A percentile compares a stretch with the other conserved stretches of the same genome.
phyloP scores from a whole-genome alignment of 148 eudicot species.

The Diospyros kaki region DNA sequence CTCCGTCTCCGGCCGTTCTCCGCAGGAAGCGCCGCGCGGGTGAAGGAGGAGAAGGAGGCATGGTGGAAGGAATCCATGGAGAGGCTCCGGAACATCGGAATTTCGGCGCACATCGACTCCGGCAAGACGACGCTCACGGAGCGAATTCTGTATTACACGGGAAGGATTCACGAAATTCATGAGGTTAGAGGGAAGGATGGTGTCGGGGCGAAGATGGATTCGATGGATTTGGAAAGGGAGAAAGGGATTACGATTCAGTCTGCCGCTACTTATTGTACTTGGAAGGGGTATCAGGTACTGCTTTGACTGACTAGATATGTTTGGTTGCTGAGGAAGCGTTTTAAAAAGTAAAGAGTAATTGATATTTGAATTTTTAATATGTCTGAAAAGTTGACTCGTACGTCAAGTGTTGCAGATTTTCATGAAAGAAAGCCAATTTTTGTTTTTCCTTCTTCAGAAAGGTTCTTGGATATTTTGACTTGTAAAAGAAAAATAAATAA shows the following conservation, averaged over 20 bases:
- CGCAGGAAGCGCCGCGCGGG: constrained; percentile 57
- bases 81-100: constrained; percentile 78
- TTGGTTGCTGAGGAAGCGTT: not conserved
- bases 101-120: constrained; percentile 95
- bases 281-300: constrained; percentile 78
- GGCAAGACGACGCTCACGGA: constrained; percentile 96
- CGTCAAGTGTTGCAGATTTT: too few relatives aligned
- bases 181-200: constrained; percentile 93
- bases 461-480: too few relatives aligned
- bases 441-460: too few relatives aligned
- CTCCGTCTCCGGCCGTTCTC: constrained; percentile 56
- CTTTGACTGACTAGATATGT: not conserved
- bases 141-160: constrained; percentile 78
- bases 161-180: constrained; percentile 88
- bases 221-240: constrained; percentile 97
- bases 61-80: constrained; percentile 75
- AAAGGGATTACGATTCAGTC: constrained; percentile 96
- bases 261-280: constrained; percentile 92
- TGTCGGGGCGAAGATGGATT: constrained; percentile 95
- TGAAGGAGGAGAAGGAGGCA: constrained; percentile 53
- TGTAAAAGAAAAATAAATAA: not conserved
- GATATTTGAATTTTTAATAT: too few relatives aligned
- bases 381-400: too few relatives aligned
- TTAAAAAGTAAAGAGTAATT: too few relatives aligned
- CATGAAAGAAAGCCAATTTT: too few relatives aligned